Base-by-base conservation (phyloP, 2,329 filamentous ascomycete genomes). In the Arthrobotrys sinensis region DNA sequence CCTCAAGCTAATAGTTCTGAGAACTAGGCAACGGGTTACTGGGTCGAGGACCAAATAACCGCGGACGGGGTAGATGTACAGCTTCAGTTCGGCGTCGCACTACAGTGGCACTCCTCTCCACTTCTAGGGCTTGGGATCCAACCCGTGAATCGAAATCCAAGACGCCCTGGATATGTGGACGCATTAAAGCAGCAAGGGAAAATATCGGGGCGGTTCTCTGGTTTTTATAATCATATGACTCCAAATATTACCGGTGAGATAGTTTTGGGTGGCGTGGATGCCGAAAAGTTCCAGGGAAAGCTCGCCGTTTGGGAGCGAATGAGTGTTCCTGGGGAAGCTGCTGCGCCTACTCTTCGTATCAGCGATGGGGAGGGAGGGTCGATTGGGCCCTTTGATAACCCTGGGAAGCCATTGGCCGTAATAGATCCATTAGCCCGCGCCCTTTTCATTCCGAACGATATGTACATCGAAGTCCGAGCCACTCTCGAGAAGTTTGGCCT, bases 71-170 rank as follows among this genome's bases (percentile, higher is more conserved):
- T 69, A 7, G 24, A 19, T 12, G 52, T 50, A n/a, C 38, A 34
- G 19, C 66, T 69, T 16, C 21, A 69, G 16, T 69, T 69, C 32
- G 66, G 66, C 21, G 52, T 69, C 24, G 66, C 66, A 24, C 52
- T 60, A 2, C 14, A 36, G n/a, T 60, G 52, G 52, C 34, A 38
- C 7, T 8, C n/a, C 7, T 21, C 52, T 28, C 66, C 66, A 21
- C 24, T 40, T 8, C 53, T 69, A 2, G 66, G 66, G 1, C 43
- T 69, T 7, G 66, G 66, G 4, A 8, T 60, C 11, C 46, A 48
- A 28, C 36, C 66, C 3, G 38, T 64, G 1, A 48, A 48, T 14
- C 38, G 48, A 14, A 36, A 64, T 16, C 40, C 4, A 36, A 48
- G 40, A 8, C 24, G 43, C 1, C 60, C 60, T 36, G 43, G 60